Percentiles rank a stretch among this genome's conserved stretches.
phyloP scores from a whole-genome alignment of 805 yeast genomes.

The Candida ascalaphidarum region DNA sequence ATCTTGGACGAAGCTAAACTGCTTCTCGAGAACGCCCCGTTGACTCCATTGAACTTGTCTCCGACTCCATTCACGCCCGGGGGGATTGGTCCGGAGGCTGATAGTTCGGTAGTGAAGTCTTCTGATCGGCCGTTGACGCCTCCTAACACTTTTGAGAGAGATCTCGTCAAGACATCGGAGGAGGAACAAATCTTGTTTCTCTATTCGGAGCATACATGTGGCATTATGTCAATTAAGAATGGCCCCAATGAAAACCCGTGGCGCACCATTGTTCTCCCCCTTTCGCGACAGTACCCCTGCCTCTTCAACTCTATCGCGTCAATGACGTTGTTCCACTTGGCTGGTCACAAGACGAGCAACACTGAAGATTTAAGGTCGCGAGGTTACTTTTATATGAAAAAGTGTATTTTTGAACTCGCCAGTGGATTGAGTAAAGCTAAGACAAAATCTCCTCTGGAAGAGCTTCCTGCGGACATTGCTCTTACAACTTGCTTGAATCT shows the following conservation, averaged over 20 bases:
- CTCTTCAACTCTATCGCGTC: slow-evolving; percentile 56
- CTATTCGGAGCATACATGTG: slow-evolving; percentile 28
- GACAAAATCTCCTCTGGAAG: slow-evolving; percentile 11
- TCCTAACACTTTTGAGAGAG: slow-evolving; percentile 1
- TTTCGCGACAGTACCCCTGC: slow-evolving; percentile 47
- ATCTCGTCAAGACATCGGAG: slow-evolving; percentile 17
- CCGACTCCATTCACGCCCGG: too few relatives aligned
- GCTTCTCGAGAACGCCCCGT: background rate
- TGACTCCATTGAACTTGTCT: too few relatives aligned
- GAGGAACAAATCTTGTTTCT: slow-evolving; percentile 27
- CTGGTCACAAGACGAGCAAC: slow-evolving; percentile 26
- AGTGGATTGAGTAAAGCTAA: slow-evolving; percentile 36
- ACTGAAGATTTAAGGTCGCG: slow-evolving; percentile 35
- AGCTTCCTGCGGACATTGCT: slow-evolving; percentile 55
- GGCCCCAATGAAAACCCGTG: slow-evolving; percentile 65
- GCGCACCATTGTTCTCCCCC: slow-evolving; percentile 49
- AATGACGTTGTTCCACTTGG: slow-evolving; percentile 55
- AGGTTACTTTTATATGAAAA: slow-evolving; percentile 52
- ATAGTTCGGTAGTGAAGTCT: too few relatives aligned
- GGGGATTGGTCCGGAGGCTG: too few relatives aligned
- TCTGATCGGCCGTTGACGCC: too few relatives aligned
- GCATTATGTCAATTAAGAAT: slow-evolving; percentile 53
- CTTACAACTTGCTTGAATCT: slow-evolving; percentile 55
- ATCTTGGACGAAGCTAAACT: too few relatives aligned
- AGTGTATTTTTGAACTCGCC: slow-evolving; percentile 51